These are phyloP conservation scores for Hibiscus trionum DNA, from an alignment of 345 rosid genomes.

Conservation along the genomic window DNA sequence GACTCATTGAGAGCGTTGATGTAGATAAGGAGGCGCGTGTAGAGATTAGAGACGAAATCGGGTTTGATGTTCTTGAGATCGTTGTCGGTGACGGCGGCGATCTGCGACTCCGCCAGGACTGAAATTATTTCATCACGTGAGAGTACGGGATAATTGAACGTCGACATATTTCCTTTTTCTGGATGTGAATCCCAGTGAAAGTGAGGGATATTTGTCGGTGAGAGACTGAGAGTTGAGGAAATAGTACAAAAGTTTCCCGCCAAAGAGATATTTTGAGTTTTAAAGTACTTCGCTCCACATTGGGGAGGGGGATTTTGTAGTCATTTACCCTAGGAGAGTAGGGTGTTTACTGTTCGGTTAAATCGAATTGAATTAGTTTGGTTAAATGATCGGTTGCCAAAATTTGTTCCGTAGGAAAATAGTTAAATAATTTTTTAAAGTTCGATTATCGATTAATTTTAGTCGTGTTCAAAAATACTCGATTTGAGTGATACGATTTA, in stretches of 20 bases:
- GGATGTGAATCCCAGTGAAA: neutral
- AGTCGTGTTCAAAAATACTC: too few relatives aligned
- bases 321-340: too few relatives aligned
- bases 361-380: too few relatives aligned
- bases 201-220: neutral
- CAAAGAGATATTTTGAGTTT: neutral
- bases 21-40: conserved; percentile 55
- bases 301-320: too few relatives aligned
- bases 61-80: conserved; percentile 43
- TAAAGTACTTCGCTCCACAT: too few relatives aligned
- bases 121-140: conserved; percentile 51
- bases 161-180: conserved; percentile 39
- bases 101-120: conserved; percentile 49
- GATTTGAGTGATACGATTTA: too few relatives aligned
- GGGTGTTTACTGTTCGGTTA: too few relatives aligned
- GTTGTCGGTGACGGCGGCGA: conserved; percentile 41
- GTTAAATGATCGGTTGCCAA: too few relatives aligned
- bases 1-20: conserved; percentile 67
- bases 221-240: neutral
- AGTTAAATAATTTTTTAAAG: too few relatives aligned
- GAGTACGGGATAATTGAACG: conserved; percentile 55
- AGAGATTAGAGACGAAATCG: conserved; percentile 49
- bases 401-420: too few relatives aligned
- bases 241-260: neutral
- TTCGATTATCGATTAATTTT: too few relatives aligned